These are phyloP conservation scores for Epichloe sp. DNA, from an alignment of 2,329 filamentous ascomycete species.

Conservation along the genomic window DNA sequence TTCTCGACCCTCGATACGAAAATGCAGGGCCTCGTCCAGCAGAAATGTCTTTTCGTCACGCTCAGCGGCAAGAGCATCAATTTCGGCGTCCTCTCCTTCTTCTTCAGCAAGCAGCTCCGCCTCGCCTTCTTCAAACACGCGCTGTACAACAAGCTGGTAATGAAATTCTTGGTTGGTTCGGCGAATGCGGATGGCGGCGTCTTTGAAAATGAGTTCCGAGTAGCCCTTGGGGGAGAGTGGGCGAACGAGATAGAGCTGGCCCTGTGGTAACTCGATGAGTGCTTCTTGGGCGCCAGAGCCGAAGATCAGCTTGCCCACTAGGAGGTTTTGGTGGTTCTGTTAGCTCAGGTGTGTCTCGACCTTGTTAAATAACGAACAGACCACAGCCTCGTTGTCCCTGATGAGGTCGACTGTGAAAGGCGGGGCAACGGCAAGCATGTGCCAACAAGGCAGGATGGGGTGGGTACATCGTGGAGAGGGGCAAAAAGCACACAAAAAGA, in stretches of 20 bases:
- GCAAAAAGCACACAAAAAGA: not conserved
- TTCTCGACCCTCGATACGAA: conserved; percentile 71
- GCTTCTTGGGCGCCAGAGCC: conserved; percentile 78
- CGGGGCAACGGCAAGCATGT: not conserved
- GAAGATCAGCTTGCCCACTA: conserved; percentile 88
- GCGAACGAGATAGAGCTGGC: conserved; percentile 93
- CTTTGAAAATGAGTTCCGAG: conserved; percentile 97
- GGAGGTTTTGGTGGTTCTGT: not conserved
- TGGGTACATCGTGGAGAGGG: conserved; percentile 6
- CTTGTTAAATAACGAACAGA: not conserved
- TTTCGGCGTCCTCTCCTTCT: conserved; percentile 67
- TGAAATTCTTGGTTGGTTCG: conserved; percentile 91
- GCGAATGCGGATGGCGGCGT: conserved; percentile 83
- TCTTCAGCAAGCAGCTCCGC: conserved; percentile 84
- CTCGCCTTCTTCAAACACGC: conserved; percentile 95
- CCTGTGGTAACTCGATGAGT: conserved; percentile 86
- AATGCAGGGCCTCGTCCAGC: conserved; percentile 81
- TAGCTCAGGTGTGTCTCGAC: not conserved
- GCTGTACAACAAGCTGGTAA: conserved; percentile 91
- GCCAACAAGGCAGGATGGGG: not conserved
- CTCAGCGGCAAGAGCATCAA: conserved; percentile 61
- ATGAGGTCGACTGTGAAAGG: not conserved
- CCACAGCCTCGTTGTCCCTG: not conserved
- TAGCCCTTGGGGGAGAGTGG: conserved; percentile 90
- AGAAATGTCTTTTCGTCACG: conserved; percentile 96